These are phyloP conservation scores for Nemania sp. DNA, from an alignment of 2,329 filamentous ascomycete genomes.

Conservation along the genomic window DNA sequence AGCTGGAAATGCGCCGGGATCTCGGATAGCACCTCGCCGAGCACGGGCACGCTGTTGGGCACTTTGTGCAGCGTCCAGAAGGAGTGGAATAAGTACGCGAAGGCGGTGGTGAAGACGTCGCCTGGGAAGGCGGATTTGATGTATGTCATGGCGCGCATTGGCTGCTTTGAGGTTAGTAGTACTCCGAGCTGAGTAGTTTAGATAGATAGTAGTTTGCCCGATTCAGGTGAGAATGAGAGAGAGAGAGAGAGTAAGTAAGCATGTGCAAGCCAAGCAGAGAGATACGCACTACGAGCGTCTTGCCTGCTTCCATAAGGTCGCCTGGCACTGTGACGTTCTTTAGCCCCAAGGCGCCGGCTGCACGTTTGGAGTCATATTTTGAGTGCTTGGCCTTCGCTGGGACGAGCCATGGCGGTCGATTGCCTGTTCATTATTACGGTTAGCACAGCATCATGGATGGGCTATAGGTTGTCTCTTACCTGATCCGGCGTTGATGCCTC, in stretches of 20 bases:
- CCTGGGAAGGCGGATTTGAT: slow-evolving; percentile 69
- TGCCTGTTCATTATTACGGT: slow-evolving; percentile 58
- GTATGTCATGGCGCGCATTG: slow-evolving; percentile 74
- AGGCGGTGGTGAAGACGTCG: slow-evolving; percentile 63
- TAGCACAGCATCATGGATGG: background rate
- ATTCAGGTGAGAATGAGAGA: background rate
- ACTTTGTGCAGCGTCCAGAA: slow-evolving; percentile 64
- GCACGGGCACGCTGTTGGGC: slow-evolving; percentile 37
- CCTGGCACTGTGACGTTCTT: slow-evolving; percentile 54
- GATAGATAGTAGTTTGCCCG: no score
- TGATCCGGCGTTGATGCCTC: slow-evolving; percentile 71
- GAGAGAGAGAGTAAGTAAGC: no score
- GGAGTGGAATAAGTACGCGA: slow-evolving; percentile 66
- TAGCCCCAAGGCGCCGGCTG: slow-evolving; percentile 55
- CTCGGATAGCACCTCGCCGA: slow-evolving; percentile 39
- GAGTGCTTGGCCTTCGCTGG: slow-evolving; percentile 74
- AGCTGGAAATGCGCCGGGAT: slow-evolving; percentile 30
- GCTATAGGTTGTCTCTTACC: slow-evolving; percentile 53
- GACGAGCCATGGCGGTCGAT: slow-evolving; percentile 79
- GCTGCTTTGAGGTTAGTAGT: slow-evolving; percentile 44
- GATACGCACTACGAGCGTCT: slow-evolving; percentile 57
- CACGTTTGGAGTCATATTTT: slow-evolving; percentile 55
- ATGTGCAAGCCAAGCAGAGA: no score
- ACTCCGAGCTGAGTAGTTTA: no score
- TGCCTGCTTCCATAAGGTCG: slow-evolving; percentile 58